Evolutionary conservation across 441 rosid genomes (phyloP).

Genomic region (Populus hybrid): DNA sequence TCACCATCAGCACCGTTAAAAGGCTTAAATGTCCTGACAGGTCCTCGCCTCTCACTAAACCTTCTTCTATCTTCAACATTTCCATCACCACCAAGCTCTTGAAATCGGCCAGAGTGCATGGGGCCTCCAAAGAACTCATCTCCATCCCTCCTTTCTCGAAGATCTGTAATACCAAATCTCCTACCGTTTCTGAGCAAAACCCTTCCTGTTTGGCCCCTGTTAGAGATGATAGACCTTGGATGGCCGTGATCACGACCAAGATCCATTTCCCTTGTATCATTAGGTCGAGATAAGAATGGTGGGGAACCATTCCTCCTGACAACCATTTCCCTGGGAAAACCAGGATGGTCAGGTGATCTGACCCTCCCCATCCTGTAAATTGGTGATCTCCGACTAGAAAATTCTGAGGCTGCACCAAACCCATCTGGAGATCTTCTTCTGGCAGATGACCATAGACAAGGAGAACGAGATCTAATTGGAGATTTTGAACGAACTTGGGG

Average conservation of each 20-base stretch:
- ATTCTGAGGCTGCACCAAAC: constrained; percentile 55
- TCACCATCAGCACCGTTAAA: constrained; percentile 44
- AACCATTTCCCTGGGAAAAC: constrained; percentile 52
- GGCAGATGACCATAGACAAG: constrained; percentile 67
- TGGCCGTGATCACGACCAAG: constrained; percentile 51
- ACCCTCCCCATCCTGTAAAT: constrained; percentile 58
- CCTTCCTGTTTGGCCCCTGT: constrained; percentile 63
- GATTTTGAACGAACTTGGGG: constrained; percentile 61
- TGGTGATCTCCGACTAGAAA: constrained; percentile 61
- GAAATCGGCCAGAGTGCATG: constrained; percentile 56
- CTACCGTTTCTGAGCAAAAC: constrained; percentile 52
- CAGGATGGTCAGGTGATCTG: constrained; percentile 64
- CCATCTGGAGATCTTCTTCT: constrained; percentile 76
- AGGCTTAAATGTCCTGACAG: constrained; percentile 57
- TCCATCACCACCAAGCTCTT: constrained; percentile 56
- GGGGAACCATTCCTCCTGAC: constrained; percentile 69
- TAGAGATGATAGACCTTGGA: constrained; percentile 47
- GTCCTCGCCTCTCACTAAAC: constrained; percentile 63
- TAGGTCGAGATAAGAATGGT: constrained; percentile 48
- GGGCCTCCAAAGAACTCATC: constrained; percentile 61
- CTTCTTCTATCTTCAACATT: constrained; percentile 66
- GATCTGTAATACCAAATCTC: constrained; percentile 46
- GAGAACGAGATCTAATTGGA: constrained; percentile 69
- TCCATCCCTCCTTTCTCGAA: constrained; percentile 56
- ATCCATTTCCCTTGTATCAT: constrained; percentile 64